Conservation (phyloP, 495 filamentous ascomycete genomes). For the Glarea lozoyensis region DNA sequence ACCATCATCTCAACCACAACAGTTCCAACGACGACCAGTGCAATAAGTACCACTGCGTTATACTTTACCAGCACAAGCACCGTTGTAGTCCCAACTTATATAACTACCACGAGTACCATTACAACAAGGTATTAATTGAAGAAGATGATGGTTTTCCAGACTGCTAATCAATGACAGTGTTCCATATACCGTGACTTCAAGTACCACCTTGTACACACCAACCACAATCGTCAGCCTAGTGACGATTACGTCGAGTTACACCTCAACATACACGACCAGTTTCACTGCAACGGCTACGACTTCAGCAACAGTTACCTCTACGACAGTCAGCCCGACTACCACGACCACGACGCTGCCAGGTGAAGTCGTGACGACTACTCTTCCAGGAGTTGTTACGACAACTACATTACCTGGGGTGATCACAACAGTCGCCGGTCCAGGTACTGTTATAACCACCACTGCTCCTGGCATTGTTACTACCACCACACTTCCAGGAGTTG, state of each 20-base stretch:
- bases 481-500: neutral
- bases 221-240: conserved; percentile 23
- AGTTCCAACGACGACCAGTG: neutral
- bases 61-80: conserved; percentile 16
- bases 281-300: neutral
- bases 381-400: neutral
- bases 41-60: conserved; percentile 14
- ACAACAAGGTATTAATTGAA: neutral
- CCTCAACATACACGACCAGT: conserved; percentile 9
- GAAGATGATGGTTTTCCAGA: too few relatives aligned
- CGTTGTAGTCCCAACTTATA: conserved; percentile 12
- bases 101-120: neutral
- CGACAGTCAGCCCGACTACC: too few relatives aligned
- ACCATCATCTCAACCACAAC: conserved; percentile 19
- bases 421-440: conserved; percentile 6
- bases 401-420: conserved; percentile 4
- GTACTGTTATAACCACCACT: conserved; percentile 3
- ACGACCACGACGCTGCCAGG: conserved; percentile 17
- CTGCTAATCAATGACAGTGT: neutral
- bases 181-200: conserved; percentile 20
- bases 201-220: conserved; percentile 21
- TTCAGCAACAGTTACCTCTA: neutral
- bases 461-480: neutral
- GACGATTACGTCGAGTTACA: too few relatives aligned
- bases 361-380: conserved; percentile 1